These are phyloP conservation scores for Alternaria triticimaculans DNA, from an alignment of 2,329 filamentous ascomycete species.

Conservation along the genomic window DNA sequence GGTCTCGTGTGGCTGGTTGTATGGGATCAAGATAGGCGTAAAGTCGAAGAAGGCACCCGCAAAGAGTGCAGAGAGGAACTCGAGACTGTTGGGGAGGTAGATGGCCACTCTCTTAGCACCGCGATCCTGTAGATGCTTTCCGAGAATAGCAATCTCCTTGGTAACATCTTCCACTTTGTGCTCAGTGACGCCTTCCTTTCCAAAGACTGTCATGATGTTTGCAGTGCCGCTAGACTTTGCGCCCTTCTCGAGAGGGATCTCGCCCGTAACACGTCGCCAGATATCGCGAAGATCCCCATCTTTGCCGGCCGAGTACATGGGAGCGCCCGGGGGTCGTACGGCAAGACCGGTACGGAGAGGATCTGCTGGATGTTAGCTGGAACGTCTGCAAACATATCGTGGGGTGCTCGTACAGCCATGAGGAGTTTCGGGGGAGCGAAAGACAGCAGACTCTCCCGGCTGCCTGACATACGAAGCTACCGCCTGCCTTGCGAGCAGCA, in stretches of 20 bases:
- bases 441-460: slow-evolving; percentile 83
- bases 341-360: slow-evolving; percentile 57
- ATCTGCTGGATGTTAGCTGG: slow-evolving; percentile 36
- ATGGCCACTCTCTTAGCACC: slow-evolving; percentile 78
- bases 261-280: slow-evolving; percentile 77
- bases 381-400: neutral
- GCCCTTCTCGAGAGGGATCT: slow-evolving; percentile 68
- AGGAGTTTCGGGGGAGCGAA: slow-evolving; percentile 82
- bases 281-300: slow-evolving; percentile 91
- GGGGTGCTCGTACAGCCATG: slow-evolving; percentile 66
- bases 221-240: slow-evolving; percentile 69
- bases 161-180: slow-evolving; percentile 75
- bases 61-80: slow-evolving; percentile 82
- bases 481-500: slow-evolving; percentile 86
- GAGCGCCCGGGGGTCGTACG: slow-evolving; percentile 79
- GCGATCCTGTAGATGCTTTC: slow-evolving; percentile 74
- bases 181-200: slow-evolving; percentile 75
- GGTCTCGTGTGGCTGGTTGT: slow-evolving; percentile 72
- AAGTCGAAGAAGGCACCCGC: slow-evolving; percentile 88
- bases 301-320: slow-evolving; percentile 82
- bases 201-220: slow-evolving; percentile 79
- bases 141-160: slow-evolving; percentile 86
- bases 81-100: slow-evolving; percentile 91
- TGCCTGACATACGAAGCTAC: slow-evolving; percentile 79
- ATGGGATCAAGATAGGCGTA: slow-evolving; percentile 84